Conservation (phyloP, 2,329 filamentous ascomycete genomes). For the Xylariaceae sp. region DNA sequence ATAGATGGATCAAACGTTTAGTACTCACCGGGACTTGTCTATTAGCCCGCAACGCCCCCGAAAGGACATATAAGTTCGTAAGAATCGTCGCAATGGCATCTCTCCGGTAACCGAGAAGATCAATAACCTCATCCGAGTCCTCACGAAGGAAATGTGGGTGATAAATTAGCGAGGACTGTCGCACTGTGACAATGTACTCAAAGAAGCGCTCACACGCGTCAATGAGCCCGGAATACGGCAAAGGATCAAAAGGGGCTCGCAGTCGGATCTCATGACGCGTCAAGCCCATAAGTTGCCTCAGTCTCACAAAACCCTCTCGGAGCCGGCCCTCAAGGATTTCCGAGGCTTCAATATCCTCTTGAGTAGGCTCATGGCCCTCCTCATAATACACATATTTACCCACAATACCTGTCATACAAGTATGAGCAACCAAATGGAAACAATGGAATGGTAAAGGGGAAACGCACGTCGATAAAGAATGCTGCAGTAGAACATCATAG, state of each 20-base stretch:
- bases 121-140: constrained; percentile 45
- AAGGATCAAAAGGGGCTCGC: constrained; percentile 52
- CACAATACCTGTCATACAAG: constrained; percentile 38
- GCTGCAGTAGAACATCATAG: constrained; percentile 55
- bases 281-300: constrained; percentile 51
- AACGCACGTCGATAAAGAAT: constrained; percentile 51
- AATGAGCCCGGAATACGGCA: constrained; percentile 54
- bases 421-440: constrained; percentile 3
- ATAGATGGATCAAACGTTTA: too few species aligned
- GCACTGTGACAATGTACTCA: constrained; percentile 54
- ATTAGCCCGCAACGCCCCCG: constrained; percentile 49
- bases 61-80: constrained; percentile 55
- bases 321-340: constrained; percentile 57
- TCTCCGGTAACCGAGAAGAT: constrained; percentile 47
- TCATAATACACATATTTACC: constrained; percentile 58
- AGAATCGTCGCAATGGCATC: constrained; percentile 56
- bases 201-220: constrained; percentile 56
- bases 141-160: constrained; percentile 50
- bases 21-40: constrained; percentile 46
- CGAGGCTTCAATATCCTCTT: constrained; percentile 48
- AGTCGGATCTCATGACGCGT: constrained; percentile 58
- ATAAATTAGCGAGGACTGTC: constrained; percentile 56
- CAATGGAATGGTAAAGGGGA: neutral
- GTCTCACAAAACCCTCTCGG: constrained; percentile 56
- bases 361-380: constrained; percentile 47